Conservation (phyloP, 768 basidiomycete genomes). For the Albatrellus ellisii region DNA sequence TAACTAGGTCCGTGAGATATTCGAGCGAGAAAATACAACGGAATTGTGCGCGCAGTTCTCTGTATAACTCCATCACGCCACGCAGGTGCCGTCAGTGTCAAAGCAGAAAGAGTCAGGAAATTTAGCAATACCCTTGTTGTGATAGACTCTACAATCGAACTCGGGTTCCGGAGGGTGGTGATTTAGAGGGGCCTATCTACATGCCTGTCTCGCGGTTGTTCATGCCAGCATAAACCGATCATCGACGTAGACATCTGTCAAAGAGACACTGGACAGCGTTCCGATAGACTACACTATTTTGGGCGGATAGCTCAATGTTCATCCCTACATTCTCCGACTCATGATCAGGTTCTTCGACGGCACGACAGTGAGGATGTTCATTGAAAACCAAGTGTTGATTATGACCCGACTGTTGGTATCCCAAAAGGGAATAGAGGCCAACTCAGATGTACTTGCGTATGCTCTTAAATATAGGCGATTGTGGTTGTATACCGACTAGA, state of each 20-base stretch:
- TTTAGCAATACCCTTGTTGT: neutral
- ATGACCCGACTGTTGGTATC: constrained; percentile 78
- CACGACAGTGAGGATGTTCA: constrained; percentile 51
- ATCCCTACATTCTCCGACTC: neutral
- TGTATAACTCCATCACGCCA: constrained; percentile 96
- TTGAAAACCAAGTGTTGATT: constrained; percentile 46
- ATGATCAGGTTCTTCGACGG: constrained; percentile 19
- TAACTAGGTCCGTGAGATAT: constrained; percentile 76
- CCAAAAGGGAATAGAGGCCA: constrained; percentile 59
- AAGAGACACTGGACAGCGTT: constrained; percentile 22
- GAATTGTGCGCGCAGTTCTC: constrained; percentile 98
- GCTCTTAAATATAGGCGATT: constrained; percentile 4
- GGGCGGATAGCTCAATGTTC: constrained; percentile 23
- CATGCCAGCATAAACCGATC: constrained; percentile 50
- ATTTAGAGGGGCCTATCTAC: constrained; percentile 88
- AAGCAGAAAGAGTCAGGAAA: constrained; percentile 74
- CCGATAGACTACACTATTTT: constrained; percentile 50
- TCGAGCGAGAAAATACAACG: constrained; percentile 87
- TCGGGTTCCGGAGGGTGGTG: constrained; percentile 84
- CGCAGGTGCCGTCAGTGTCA: constrained; percentile 74
- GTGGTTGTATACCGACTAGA: constrained; percentile 3
- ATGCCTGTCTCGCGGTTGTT: constrained; percentile 87
- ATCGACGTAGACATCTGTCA: neutral
- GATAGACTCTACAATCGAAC: neutral
- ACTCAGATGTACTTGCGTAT: constrained; percentile 25